A percentile compares a stretch with the other conserved stretches of the same genome.
These are phyloP conservation scores for Hypoxylon rickii DNA, from an alignment of 495 filamentous ascomycete species.

Conservation along the genomic window DNA sequence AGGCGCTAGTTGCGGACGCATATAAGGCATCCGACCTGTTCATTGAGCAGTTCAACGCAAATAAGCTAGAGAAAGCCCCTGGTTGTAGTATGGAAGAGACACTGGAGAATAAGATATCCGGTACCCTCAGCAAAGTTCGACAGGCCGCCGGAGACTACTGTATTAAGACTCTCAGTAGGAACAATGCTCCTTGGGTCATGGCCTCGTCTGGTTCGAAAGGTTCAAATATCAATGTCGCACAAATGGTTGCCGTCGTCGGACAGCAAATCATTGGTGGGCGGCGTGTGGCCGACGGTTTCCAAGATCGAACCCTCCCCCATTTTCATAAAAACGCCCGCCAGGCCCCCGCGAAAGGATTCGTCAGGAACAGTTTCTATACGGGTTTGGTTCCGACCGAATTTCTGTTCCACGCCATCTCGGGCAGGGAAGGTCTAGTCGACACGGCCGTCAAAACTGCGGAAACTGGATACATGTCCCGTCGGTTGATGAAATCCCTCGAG, in stretches of 20 bases:
- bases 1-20: constrained; percentile 73
- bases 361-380: constrained; percentile 94
- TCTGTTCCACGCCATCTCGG: constrained; percentile 97
- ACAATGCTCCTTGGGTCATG: constrained; percentile 96
- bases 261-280: constrained; percentile 95
- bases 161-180: constrained; percentile 83
- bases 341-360: constrained; percentile 94
- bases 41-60: constrained; percentile 78
- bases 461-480: constrained; percentile 98
- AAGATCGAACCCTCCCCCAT: constrained; percentile 91
- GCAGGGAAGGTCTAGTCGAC: constrained; percentile 97
- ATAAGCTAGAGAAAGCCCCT: constrained; percentile 77
- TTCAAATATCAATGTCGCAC: constrained; percentile 95
- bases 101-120: constrained; percentile 86
- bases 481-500: constrained; percentile 96
- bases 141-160: constrained; percentile 89
- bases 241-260: constrained; percentile 97
- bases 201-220: constrained; percentile 95
- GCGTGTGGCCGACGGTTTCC: constrained; percentile 95
- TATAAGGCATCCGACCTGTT: constrained; percentile 82
- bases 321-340: constrained; percentile 91
- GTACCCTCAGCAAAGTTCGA: constrained; percentile 88
- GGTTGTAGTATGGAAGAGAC: constrained; percentile 92
- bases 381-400: constrained; percentile 91
- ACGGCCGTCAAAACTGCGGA: constrained; percentile 99